Base-by-base conservation (phyloP, 208 protist genomes). In the Vickermania ingenoplastis region DNA sequence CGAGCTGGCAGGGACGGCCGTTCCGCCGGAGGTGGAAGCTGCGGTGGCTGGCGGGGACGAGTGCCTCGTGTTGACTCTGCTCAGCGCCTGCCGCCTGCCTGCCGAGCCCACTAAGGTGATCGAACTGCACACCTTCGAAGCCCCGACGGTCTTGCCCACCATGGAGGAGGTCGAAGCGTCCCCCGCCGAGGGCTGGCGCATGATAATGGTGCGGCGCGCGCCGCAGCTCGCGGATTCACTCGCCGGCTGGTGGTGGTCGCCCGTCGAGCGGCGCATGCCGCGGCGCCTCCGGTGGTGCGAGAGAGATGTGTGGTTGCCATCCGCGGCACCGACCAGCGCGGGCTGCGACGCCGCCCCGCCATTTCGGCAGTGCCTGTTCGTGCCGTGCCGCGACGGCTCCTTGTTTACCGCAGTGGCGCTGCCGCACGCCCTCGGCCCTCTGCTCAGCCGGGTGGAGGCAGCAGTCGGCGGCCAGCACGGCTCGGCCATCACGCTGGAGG, bases 321-420 rank as follows among this genome's bases (percentile, higher is more conserved):
- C 36, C 11, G 36, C 36, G 11, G 7, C 36, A 7, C 36, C 36
- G 36, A n/a, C 36, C 11, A 45, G 11, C 11, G 36, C 7, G 7
- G 11, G 11, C 11, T 45, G 11, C 11, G 7, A n/a, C 36, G 7
- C 17, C 17, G 7, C 36, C 11, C 11, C 7, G 36, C 17, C 36
- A 17, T 17, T n/a, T 17, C 36, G 36, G 7, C 36, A 45, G 36
- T 45, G 67, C 41, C 49, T 85, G 31, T 55, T 86, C 31, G 30
- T 89, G 29, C 73, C 73, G 2, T 86, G 82, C 51, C 63, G 68
- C 7, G 85, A 92, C 55, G 85, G 85, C 22, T 67, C 73, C 56
- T 73, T 92, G 30, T 77, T 70, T 61, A 59, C 59, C 23, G 77
- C 73, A n/a, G 61, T 61, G 41, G 75, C 77, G 57, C 45, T 86